Base-by-base conservation (phyloP, 129 eudicot genomes). In the Pulicaria dysenterica region DNA sequence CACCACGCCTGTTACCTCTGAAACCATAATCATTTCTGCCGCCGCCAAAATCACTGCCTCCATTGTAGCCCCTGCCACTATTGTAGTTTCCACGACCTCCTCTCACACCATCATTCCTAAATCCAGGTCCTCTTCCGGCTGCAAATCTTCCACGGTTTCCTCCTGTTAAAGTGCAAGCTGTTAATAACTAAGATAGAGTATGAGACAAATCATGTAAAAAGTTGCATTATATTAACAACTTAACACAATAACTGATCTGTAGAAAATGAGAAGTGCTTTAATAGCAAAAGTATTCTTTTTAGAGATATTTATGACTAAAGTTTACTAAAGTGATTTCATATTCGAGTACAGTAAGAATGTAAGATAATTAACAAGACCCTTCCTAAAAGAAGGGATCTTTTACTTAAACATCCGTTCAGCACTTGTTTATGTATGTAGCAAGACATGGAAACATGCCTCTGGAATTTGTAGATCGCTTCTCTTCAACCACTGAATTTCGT, bases 81-180 rank as follows among this genome's bases (percentile, higher is more conserved):
- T 86, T 84, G 51, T 79, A 90, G 80, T 64, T 77, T 60, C 90
- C 97, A 63, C 97, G 96, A 8, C 96, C 96, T 83, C 96, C 96
- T 83, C 98, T 81, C 56, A 53, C 60, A 40, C 89, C 86, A 4
- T 90, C 99, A 15, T 78, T 81, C 76, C 93, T 79, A 69, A 77
- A 88, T 34, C 92, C 95, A 42, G 80, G 58, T 16, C 90, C 90
- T 71, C 99, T 86, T 54, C 88, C 97, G 8, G 77, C 69, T 59
- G 77, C 81, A 60, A 75, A 93, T 48, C 98, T 81, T 60, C 93
- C 95, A 45, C 93, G 81, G 54, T 41, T 74, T 65, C 85, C 90
- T 51, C 84, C 95, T 85, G 51, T 4, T 17, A 51, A 39, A 38
- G 13, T 15, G 7, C 72, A 51, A 47, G 53, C 44, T 0, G 0